A percentile compares a stretch with the other conserved stretches of the same genome.
Evolutionary conservation across 495 filamentous ascomycete genomes (phyloP).

Genomic region (Penicillium antarcticum): DNA sequence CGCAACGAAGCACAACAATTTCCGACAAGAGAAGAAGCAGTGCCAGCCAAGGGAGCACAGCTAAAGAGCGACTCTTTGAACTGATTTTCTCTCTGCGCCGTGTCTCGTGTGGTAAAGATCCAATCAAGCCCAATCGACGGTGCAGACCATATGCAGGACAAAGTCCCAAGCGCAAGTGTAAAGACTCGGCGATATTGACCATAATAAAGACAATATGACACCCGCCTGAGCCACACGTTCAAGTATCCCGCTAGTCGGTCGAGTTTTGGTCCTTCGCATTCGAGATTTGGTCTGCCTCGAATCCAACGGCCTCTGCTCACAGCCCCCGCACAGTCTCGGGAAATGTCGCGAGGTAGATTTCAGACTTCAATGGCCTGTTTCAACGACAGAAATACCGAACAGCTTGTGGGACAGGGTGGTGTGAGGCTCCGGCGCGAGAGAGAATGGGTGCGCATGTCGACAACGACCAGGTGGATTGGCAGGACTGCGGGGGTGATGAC

Average conservation of each 20-base stretch:
- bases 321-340: background rate
- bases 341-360: background rate
- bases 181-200: too few species aligned
- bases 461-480: conserved; percentile 10
- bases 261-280: conserved; percentile 9
- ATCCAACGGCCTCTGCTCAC: background rate
- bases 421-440: conserved; percentile 10
- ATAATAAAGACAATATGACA: too few species aligned
- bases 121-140: background rate
- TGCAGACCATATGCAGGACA: background rate
- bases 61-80: background rate
- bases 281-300: conserved; percentile 1
- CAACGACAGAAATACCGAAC: background rate
- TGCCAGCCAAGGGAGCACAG: background rate
- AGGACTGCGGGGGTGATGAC: conserved; percentile 14
- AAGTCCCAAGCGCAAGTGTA: background rate
- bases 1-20: background rate
- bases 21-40: background rate
- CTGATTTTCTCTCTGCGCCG: background rate
- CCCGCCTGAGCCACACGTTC: background rate
- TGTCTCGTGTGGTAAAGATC: background rate
- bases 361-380: background rate
- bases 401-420: conserved; percentile 3
- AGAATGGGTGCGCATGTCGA: conserved; percentile 17
- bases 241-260: background rate